phyloP scores from a whole-genome alignment of 2,329 filamentous ascomycete genomes.

The Monilinia laxa region DNA sequence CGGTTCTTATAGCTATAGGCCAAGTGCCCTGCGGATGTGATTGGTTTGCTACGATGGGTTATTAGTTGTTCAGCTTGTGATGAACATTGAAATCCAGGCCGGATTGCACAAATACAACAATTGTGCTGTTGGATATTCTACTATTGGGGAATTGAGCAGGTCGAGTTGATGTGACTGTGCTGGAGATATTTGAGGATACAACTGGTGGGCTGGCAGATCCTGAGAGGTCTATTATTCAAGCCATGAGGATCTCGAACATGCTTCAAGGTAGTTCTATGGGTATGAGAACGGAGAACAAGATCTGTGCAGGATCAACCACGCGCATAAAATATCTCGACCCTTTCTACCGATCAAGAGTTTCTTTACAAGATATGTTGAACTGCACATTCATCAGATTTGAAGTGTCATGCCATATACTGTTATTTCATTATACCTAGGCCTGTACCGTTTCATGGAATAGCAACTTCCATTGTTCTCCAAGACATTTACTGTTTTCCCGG shows the following conservation, averaged over 20 bases:
- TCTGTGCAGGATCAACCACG: background rate
- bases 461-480: background rate
- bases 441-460: too few species aligned
- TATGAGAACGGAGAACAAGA: background rate
- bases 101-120: constrained; percentile 46
- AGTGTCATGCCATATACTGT: background rate
- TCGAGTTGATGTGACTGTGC: background rate
- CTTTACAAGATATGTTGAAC: background rate
- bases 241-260: background rate
- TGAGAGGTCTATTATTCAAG: background rate
- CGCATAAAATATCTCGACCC: background rate
- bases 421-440: background rate
- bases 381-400: too few species aligned
- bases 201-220: background rate
- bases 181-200: background rate
- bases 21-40: background rate
- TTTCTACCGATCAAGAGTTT: background rate
- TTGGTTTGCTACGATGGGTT: background rate
- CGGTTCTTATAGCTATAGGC: background rate
- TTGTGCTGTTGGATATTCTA: constrained; percentile 43
- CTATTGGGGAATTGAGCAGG: constrained; percentile 13
- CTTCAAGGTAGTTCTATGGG: background rate
- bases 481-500: background rate
- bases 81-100: background rate
- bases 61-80: background rate